Conservation (phyloP, 805 yeast genomes). For the Nakazawaea peltata region DNA sequence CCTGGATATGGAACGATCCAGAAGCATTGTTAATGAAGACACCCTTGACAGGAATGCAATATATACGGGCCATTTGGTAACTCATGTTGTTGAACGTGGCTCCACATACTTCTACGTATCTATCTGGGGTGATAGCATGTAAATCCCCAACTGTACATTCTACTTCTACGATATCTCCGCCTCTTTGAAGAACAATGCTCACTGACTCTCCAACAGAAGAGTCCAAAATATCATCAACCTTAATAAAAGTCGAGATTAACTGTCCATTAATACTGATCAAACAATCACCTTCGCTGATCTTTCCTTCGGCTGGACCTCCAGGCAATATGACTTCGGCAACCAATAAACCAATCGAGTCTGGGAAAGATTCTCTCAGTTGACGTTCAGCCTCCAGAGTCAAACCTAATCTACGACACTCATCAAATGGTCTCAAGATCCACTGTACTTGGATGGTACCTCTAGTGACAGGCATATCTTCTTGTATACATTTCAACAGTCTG, state of each 20-base stretch:
- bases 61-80: slow-evolving; percentile 82
- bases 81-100: slow-evolving; percentile 81
- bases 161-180: slow-evolving; percentile 51
- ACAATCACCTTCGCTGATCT: slow-evolving; percentile 79
- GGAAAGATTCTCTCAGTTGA: slow-evolving; percentile 58
- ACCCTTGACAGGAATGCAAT: slow-evolving; percentile 78
- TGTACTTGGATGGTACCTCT: slow-evolving; percentile 92
- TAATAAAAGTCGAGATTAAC: slow-evolving; percentile 60
- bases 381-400: slow-evolving; percentile 68
- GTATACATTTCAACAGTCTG: slow-evolving; percentile 75
- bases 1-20: slow-evolving; percentile 61
- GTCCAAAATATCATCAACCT: slow-evolving; percentile 81
- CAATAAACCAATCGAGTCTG: slow-evolving; percentile 68
- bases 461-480: slow-evolving; percentile 48
- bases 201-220: slow-evolving; percentile 52
- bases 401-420: slow-evolving; percentile 85
- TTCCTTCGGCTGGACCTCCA: slow-evolving; percentile 73
- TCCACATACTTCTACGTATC: slow-evolving; percentile 78
- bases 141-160: slow-evolving; percentile 60
- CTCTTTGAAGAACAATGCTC: slow-evolving; percentile 59
- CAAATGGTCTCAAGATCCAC: slow-evolving; percentile 82
- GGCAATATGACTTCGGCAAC: slow-evolving; percentile 81
- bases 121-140: slow-evolving; percentile 74
- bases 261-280: slow-evolving; percentile 64
- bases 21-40: slow-evolving; percentile 73